phyloP scores from a whole-genome alignment of 225 moss, liverwort and hornwort genomes.

The Marchantia polymorpha region DNA sequence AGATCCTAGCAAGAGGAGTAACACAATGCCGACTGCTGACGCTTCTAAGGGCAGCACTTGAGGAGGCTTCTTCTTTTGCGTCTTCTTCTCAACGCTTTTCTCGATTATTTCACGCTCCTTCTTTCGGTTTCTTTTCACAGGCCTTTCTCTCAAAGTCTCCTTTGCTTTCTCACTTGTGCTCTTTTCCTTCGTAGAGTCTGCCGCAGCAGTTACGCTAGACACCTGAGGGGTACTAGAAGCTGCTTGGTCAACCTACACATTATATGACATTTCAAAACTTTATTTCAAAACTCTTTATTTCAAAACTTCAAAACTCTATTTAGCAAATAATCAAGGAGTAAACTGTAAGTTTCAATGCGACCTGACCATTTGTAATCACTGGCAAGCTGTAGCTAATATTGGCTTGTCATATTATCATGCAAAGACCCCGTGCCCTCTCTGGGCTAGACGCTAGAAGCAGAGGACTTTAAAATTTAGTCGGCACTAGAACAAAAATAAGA shows the following conservation, averaged over 20 bases:
- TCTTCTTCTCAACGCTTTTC: conserved; percentile 55
- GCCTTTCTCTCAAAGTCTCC: conserved; percentile 60
- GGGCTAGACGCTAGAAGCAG: no score
- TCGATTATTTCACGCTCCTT: conserved; percentile 61
- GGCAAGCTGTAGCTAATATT: no score
- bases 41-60: conserved; percentile 81
- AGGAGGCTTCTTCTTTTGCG: conserved; percentile 39
- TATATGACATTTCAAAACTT: background rate
- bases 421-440: no score
- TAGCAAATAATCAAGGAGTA: no score
- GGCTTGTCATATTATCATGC: no score
- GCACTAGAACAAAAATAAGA: no score
- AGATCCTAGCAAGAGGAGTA: conserved; percentile 70
- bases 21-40: conserved; percentile 71
- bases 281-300: no score
- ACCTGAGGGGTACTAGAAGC: conserved; percentile 35
- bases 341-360: no score
- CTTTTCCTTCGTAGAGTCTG: conserved; percentile 50
- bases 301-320: no score
- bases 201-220: conserved; percentile 33
- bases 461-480: no score
- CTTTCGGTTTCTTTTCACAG: conserved; percentile 72
- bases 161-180: conserved; percentile 60
- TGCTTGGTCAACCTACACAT: conserved; percentile 33
- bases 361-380: no score